phyloP scores from a whole-genome alignment of 2,329 filamentous ascomycete species.

The Chaetoscypha palmicola region DNA sequence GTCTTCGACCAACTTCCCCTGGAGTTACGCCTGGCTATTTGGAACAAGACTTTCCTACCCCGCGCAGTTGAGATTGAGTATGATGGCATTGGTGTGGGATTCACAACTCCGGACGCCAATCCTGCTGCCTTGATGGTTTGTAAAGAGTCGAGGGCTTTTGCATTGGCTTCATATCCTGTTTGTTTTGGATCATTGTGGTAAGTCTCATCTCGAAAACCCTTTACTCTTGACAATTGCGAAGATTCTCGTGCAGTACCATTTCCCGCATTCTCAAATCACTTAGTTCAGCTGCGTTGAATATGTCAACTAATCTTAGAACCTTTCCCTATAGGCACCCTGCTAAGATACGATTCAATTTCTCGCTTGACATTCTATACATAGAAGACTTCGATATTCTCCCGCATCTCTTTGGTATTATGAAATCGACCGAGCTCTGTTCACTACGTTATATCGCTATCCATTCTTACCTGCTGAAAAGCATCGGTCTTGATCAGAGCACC shows the following conservation, averaged over 20 bases:
- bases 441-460: conserved; percentile 15
- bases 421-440: conserved; percentile 5
- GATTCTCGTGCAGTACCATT: too few species aligned
- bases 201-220: too few species aligned
- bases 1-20: background rate
- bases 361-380: conserved; percentile 16
- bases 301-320: too few species aligned
- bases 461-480: background rate
- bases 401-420: conserved; percentile 16
- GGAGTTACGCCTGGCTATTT: background rate
- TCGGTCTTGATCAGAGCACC: background rate
- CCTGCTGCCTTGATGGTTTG: background rate
- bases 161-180: background rate
- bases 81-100: background rate
- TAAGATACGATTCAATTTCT: conserved; percentile 18
- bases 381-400: conserved; percentile 10
- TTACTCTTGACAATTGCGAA: too few species aligned
- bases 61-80: background rate
- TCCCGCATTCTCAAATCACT: too few species aligned
- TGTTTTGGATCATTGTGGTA: background rate
- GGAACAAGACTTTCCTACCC: background rate
- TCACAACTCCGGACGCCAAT: background rate
- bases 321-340: conserved; percentile 10
- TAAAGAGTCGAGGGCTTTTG: background rate
- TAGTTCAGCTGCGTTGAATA: too few species aligned